phyloP scores from a whole-genome alignment of 1,284 basidiomycete genomes.

The Rhizoctonia solani region DNA sequence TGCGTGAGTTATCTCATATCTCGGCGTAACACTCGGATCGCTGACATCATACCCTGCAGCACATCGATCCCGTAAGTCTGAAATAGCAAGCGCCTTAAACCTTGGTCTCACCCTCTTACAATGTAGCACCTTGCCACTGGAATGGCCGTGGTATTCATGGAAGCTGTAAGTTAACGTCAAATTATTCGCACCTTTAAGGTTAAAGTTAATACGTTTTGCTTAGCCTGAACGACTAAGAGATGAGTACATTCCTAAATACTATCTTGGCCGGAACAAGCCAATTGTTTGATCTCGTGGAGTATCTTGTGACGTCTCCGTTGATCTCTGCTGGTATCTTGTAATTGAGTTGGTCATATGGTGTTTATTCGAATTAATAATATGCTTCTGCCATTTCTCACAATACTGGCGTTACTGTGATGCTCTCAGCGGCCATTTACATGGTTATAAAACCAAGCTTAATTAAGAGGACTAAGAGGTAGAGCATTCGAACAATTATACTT shows the following conservation, averaged over 20 bases:
- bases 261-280: constrained; percentile 12
- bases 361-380: too few relatives aligned
- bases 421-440: too few relatives aligned
- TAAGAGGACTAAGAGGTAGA: too few relatives aligned
- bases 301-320: too few relatives aligned
- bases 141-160: constrained; percentile 23
- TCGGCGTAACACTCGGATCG: not conserved
- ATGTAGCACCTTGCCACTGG: constrained; percentile 14
- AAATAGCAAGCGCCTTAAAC: not conserved
- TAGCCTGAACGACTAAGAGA: not conserved
- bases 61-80: constrained; percentile 22
- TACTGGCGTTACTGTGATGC: too few relatives aligned
- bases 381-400: too few relatives aligned
- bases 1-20: not conserved
- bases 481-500: too few relatives aligned
- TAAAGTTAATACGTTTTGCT: not conserved
- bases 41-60: not conserved
- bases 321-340: too few relatives aligned
- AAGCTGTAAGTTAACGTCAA: constrained; percentile 2
- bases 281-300: not conserved
- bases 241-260: constrained; percentile 8
- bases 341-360: too few relatives aligned
- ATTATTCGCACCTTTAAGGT: not conserved
- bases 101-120: not conserved
- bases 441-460: too few relatives aligned